Base-by-base conservation (phyloP, 768 basidiomycete species). In the Mycena kentingensis region DNA sequence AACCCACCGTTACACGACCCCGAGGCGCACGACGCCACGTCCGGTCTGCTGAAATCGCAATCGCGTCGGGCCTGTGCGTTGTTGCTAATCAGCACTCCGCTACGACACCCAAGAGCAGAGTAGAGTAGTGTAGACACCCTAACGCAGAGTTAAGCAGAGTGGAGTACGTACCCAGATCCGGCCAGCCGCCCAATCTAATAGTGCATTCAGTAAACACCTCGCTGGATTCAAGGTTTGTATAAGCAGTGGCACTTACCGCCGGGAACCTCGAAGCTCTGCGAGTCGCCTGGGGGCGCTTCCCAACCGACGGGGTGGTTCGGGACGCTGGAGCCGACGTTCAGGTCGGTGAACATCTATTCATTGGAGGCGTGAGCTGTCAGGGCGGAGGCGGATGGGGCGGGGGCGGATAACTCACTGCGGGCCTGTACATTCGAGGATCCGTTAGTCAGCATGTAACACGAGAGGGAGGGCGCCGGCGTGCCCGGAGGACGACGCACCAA, bases 51-150 rank as follows among this genome's bases (percentile, higher is more conserved):
- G 61, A 78, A 78, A 61, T 78, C 63, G 47, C 78, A 78, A 48
- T 75, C 54, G 24, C 70, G 70, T 18, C 74, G 74, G 48, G 62
- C 76, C 80, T 77, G 80, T 34, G n/a, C n/a, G n/a, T n/a, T n/a
- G n/a, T n/a, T n/a, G n/a, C n/a, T n/a, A n/a, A n/a, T n/a, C n/a
- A n/a, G n/a, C n/a, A n/a, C n/a, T n/a, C n/a, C n/a, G n/a, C n/a
- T 34, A n/a, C 32, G 32, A 34, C 11, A n/a, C n/a, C n/a, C 32
- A 34, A 10, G n/a, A 38, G 22, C 11, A 22, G 13, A 11, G 1
- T 18, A 36, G 10, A 29, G 15, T 13, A 21, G 22, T 19, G 36
- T 5, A 18, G 32, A 24, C 3, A 8, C 12, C 10, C 7, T 24
- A 13, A n/a, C n/a, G n/a, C n/a, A n/a, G n/a, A n/a, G n/a, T n/a